Evolutionary conservation across 192 early-diverging fungal genomes (phyloP).

Genomic region (Paraglomus brasilianum): DNA sequence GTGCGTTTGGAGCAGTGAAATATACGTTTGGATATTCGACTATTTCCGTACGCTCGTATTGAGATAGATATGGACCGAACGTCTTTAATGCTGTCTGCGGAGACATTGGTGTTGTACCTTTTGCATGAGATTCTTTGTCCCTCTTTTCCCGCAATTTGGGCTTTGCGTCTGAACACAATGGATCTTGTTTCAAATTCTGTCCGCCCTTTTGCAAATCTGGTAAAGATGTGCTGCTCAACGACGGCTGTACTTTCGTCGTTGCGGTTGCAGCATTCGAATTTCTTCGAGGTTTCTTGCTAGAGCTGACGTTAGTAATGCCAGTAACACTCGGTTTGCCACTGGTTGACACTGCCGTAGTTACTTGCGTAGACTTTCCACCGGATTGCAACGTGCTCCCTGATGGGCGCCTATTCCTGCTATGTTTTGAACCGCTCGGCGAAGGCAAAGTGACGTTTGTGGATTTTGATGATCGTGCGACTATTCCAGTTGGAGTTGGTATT

Average conservation of each 20-base stretch:
- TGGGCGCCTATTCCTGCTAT: not conserved
- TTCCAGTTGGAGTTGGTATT: constrained; percentile 26
- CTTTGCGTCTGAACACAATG: not conserved
- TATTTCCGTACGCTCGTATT: constrained; percentile 88
- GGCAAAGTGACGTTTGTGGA: not conserved
- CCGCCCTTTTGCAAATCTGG: constrained; percentile 4
- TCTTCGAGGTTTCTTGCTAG: not conserved
- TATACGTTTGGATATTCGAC: constrained; percentile 78
- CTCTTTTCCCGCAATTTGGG: not conserved
- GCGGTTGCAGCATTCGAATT: not conserved
- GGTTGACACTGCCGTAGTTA: not conserved
- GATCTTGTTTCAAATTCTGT: too few relatives aligned
- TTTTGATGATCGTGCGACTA: constrained; percentile 12
- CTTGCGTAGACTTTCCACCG: not conserved
- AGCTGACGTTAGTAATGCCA: not conserved
- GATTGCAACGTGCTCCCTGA: not conserved
- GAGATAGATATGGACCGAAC: constrained; percentile 72
- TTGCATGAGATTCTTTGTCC: not conserved
- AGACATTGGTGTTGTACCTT: constrained; percentile 44
- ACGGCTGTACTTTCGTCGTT: not conserved
- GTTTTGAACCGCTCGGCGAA: not conserved
- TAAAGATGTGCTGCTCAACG: not conserved
- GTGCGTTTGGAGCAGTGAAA: constrained; percentile 78
- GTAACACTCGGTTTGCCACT: not conserved
- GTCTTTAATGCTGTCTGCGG: constrained; percentile 63